Conservation (phyloP, 441 rosid species). For the Omphalea diandra region DNA sequence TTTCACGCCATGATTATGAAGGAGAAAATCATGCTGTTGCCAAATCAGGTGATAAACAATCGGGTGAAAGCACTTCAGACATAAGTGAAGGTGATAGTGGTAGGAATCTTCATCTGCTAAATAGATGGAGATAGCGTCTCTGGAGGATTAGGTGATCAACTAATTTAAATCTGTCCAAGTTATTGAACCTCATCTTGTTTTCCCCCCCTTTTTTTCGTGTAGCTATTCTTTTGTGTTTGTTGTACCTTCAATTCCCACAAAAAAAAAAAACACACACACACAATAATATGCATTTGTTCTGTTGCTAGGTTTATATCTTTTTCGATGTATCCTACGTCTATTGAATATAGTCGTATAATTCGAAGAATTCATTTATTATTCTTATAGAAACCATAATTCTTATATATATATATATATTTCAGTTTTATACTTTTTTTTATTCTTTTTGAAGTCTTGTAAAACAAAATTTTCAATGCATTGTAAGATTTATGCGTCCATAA, state of each 20-base stretch:
- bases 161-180: conserved; percentile 17
- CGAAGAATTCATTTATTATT: conserved; percentile 33
- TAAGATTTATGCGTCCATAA: neutral
- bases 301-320: conserved; percentile 17
- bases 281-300: conserved; percentile 26
- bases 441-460: too few relatives aligned
- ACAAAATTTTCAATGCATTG: too few relatives aligned
- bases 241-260: conserved; percentile 27
- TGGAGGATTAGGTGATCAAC: conserved; percentile 39
- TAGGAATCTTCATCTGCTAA: conserved; percentile 46
- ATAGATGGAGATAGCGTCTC: conserved; percentile 41
- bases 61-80: conserved; percentile 40
- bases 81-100: conserved; percentile 51
- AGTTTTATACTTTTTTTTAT: too few relatives aligned
- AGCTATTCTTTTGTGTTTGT: conserved; percentile 19
- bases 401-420: too few relatives aligned
- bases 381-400: conserved; percentile 27
- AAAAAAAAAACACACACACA: too few relatives aligned
- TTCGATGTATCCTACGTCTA: conserved; percentile 10
- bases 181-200: conserved; percentile 5
- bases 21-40: conserved; percentile 26
- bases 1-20: conserved; percentile 28
- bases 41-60: conserved; percentile 37
- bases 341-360: conserved; percentile 33
- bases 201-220: neutral